These are phyloP conservation scores for Domatiomyces globalis DNA, from an alignment of 2,329 filamentous ascomycete species.

Conservation along the genomic window DNA sequence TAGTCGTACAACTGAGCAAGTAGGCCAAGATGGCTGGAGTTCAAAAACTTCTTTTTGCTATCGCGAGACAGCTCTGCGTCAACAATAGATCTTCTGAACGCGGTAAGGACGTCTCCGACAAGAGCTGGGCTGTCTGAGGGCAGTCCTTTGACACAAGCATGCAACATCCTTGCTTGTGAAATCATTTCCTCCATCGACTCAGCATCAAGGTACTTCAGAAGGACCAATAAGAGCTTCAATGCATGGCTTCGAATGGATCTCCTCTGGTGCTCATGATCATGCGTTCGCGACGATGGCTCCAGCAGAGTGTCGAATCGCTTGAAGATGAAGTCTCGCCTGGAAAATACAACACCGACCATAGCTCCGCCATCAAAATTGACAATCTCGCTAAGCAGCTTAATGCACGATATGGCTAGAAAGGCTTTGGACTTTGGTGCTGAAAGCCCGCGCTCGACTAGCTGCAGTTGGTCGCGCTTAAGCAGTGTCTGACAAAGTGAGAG, in stretches of 20 bases:
- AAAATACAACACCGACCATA: slow-evolving; percentile 62
- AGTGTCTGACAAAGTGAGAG: slow-evolving; percentile 67
- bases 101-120: slow-evolving; percentile 58
- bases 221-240: slow-evolving; percentile 63
- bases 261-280: slow-evolving; percentile 44
- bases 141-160: slow-evolving; percentile 60
- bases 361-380: slow-evolving; percentile 73
- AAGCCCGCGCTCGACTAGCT: slow-evolving; percentile 64
- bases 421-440: slow-evolving; percentile 71
- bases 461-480: slow-evolving; percentile 65
- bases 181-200: slow-evolving; percentile 71
- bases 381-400: slow-evolving; percentile 76
- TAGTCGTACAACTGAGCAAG: slow-evolving; percentile 57
- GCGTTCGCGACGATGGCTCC: slow-evolving; percentile 45
- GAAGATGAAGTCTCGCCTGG: slow-evolving; percentile 63
- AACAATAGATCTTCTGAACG: slow-evolving; percentile 57
- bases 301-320: slow-evolving; percentile 70
- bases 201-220: slow-evolving; percentile 62
- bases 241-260: slow-evolving; percentile 72
- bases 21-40: slow-evolving; percentile 55
- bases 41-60: slow-evolving; percentile 62
- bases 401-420: slow-evolving; percentile 73
- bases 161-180: slow-evolving; percentile 55
- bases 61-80: slow-evolving; percentile 61
- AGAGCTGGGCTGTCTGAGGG: slow-evolving; percentile 63